Percentiles rank a stretch among this genome's conserved stretches.
These are phyloP conservation scores for Aspergillus eucalypticola DNA, from an alignment of 2,329 filamentous ascomycete genomes.

Conservation along the genomic window DNA sequence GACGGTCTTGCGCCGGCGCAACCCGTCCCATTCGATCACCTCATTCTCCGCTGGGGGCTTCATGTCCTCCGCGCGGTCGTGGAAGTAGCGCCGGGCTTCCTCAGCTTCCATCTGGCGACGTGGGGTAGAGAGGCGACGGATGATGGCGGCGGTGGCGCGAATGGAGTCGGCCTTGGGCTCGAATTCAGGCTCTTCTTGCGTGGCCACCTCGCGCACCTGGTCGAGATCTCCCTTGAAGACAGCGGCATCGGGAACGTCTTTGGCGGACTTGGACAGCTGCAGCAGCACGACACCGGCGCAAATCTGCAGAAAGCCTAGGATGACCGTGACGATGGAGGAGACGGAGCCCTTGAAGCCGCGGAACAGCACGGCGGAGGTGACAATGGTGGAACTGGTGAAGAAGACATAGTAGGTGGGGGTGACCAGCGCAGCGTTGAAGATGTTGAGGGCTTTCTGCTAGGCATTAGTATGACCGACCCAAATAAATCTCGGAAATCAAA, in stretches of 20 bases:
- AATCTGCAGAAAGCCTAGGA: slow-evolving; percentile 91
- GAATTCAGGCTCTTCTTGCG: slow-evolving; percentile 92
- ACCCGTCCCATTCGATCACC: slow-evolving; percentile 85
- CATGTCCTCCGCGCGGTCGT: slow-evolving; percentile 71
- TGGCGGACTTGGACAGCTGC: slow-evolving; percentile 96
- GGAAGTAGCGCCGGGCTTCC: slow-evolving; percentile 74
- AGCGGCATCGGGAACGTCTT: slow-evolving; percentile 91
- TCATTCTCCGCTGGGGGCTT: slow-evolving; percentile 77
- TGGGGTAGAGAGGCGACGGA: slow-evolving; percentile 75
- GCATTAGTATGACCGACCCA: slow-evolving; percentile 13
- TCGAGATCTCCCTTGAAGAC: slow-evolving; percentile 92
- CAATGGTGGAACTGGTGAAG: slow-evolving; percentile 93
- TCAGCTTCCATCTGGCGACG: slow-evolving; percentile 76
- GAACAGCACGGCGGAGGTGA: slow-evolving; percentile 90
- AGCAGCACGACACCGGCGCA: slow-evolving; percentile 89
- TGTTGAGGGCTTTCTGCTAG: slow-evolving; percentile 88
- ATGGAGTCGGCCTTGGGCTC: slow-evolving; percentile 97
- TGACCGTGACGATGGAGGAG: slow-evolving; percentile 79
- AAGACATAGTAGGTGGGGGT: slow-evolving; percentile 99
- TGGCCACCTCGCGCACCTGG: slow-evolving; percentile 91
- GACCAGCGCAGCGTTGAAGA: slow-evolving; percentile 95
- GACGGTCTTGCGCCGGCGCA: slow-evolving; percentile 70
- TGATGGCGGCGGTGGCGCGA: slow-evolving; percentile 82
- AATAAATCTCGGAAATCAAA: neutral
- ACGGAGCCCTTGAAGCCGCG: slow-evolving; percentile 87